Base-by-base conservation (phyloP, 768 basidiomycete species). In the Pulveroboletus sp. region DNA sequence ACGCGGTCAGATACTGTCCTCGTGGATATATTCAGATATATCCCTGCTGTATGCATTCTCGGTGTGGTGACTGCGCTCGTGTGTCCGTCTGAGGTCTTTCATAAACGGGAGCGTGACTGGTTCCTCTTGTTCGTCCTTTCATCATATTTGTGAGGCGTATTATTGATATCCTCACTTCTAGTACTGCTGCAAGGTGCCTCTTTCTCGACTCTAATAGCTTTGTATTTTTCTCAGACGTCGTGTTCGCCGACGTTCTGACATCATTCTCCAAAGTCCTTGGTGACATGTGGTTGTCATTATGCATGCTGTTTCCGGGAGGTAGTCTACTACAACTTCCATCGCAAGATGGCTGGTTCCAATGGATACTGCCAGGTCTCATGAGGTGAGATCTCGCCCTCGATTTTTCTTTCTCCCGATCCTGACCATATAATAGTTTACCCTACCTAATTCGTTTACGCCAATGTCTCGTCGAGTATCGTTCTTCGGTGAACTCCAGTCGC, bases 191-290 rank as follows among this genome's bases (percentile, higher is more conserved):
- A 39, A 78, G 95, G 55, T 96, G 92, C 62, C 59, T 93, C 21
- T 77, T 84, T 44, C 79, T 86, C n/a, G 71, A 81, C 1, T 61
- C 73, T 36, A 73, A 75, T 46, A 73, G 75, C 37, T 80, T 85
- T 5, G 76, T 93, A 36, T 82, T 85, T 65, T 99, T 99, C 69
- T 83, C 84, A 27, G 96, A 99, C 65, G 82, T 99, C 21, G 80
- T 98, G 39, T 82, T 95, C 51, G 94, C 95, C 51, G 96, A 98
- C 75, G 82, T 98, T 53, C 80, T 94, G 61, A 99, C 96, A 2
- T 97, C 94, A 2, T 95, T 90, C 62, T 94, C 96, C 32, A 97
- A 96, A 72, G 93, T 99, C 36, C 73, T 97, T 17, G 95, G 95
- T 11, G 96, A 98, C 62, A 71, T 93, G 37, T 97, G 91, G 91